Evolutionary conservation across 2,329 filamentous ascomycete species (phyloP), one percentile per base, ranked within the genome.

Genomic region (Penicillium sp.): DNA sequence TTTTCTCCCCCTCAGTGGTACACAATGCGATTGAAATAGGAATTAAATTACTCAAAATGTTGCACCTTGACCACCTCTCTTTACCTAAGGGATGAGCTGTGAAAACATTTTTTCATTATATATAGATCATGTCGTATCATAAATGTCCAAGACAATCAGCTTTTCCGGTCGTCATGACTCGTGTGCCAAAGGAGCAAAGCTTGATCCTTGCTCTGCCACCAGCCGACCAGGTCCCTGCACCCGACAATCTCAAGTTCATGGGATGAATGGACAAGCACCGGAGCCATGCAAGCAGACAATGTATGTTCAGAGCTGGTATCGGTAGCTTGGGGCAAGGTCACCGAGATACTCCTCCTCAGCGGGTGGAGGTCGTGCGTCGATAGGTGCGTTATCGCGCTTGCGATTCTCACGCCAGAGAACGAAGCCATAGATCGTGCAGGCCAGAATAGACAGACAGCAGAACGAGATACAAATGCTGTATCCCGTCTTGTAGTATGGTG

Each of bases 381-480:
- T 55, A 3, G 60, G 54, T 9, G 56, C 52, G 27, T 63, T 65
- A 27, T 70, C 66, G 11, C 72, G 66, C 35, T 63, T 67, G 24
- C 63, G 60, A 55, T 76, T 76, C 49, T 73, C 69, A 42, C 54
- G 51, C 53, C 68, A 56, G 35, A 71, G 39, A 1, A 68, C 64
- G 7, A 62, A 29, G 5, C 68, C 60, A 50, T 76, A 76, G 1
- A 54, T 45, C 27, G 66, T 53, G 45, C 72, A 74, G 34, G 63
- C 75, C 3, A 84, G 56, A 12, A 80, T 81, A 45, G 83, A 85
- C 28, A 95, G 64, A 43, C 80, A 78, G 7, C 84, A 78, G 60
- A 95, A 95, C 0, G 76, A 81, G 4, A 95, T 76, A 61, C 82
- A 85, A 53, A 95, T 89, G 46, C 77, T 78, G 68, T 93, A 94